Evolutionary conservation across 2,329 filamentous ascomycete genomes (phyloP), one percentile per base, ranked within the genome.

Genomic region (Elsinoe perseae): DNA sequence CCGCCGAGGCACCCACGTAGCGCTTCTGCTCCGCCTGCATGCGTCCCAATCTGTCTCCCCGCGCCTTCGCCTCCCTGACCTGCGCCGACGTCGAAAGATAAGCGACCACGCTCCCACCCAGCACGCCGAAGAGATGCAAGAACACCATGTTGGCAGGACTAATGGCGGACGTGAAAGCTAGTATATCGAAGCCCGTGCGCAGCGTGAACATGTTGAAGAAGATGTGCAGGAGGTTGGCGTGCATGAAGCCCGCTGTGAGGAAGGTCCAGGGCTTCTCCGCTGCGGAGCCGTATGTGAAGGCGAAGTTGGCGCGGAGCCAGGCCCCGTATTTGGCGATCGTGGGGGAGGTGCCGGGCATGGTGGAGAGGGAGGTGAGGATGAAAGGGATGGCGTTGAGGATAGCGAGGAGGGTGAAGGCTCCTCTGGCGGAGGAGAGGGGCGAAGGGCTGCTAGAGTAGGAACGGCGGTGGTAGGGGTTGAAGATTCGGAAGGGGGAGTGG

Each of bases 171-270:
- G 40, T 34, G 38, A 46, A 38, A 27, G 30, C 40, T 8, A 56
- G 27, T 25, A 56, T 56, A 9, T 44, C 21, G 40, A 56, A 23
- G 12, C 38, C 28, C 2, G 53, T 44, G 25, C 53, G 53, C 8
- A 56, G 42, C 2, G 53, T 56, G 53, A 48, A 30, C 38, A 56
- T 44, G 53, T 56, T 56, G 53, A 56, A 56, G 25, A 48, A 27
- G 27, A 56, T 27, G 40, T 56, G 53, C 25, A 46, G 12, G 53
- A 34, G 23, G 27, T 30, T 32, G 42, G 53, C 30, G 53, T 56
- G 53, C 36, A 56, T 44, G 53, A 56, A 56, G 28, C 53, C 53
- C 6, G 38, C 18, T 7, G 53, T 56, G 38, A 56, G 27, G 40
- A 46, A 46, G 6, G 53, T 56, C 48, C 48, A 52, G n/a, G 48